Percentiles rank a stretch among this genome's conserved stretches.
Evolutionary conservation across 2,329 filamentous ascomycete species (phyloP).

Genomic region (Claviceps cyperi): DNA sequence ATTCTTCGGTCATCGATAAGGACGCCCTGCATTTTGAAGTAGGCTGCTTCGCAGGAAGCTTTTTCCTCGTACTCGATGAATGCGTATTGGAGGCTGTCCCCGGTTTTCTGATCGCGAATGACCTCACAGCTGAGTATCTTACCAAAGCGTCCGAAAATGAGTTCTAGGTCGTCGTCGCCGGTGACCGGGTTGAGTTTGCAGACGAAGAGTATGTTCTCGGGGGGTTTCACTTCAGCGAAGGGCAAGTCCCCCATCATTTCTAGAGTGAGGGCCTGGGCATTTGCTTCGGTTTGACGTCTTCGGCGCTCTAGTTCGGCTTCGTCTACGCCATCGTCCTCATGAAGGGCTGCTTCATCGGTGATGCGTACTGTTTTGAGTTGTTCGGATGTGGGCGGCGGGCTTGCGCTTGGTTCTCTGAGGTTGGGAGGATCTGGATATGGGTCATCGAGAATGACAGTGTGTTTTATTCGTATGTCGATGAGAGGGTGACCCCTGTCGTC

Average conservation of each 20-base stretch:
- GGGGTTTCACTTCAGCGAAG: slow-evolving; percentile 93
- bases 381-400: slow-evolving; percentile 66
- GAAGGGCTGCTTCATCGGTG: slow-evolving; percentile 70
- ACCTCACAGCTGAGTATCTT: slow-evolving; percentile 93
- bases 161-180: slow-evolving; percentile 80
- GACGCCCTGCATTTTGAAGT: slow-evolving; percentile 97
- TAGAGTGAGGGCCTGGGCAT: slow-evolving; percentile 83
- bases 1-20: slow-evolving; percentile 95
- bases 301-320: slow-evolving; percentile 68
- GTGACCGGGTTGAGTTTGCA: slow-evolving; percentile 98
- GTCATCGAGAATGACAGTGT: slow-evolving; percentile 84
- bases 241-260: slow-evolving; percentile 97
- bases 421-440: slow-evolving; percentile 73
- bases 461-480: slow-evolving; percentile 87
- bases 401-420: slow-evolving; percentile 61
- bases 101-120: slow-evolving; percentile 83
- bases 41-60: slow-evolving; percentile 82
- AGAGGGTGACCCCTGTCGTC: slow-evolving; percentile 77
- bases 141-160: slow-evolving; percentile 95
- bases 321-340: slow-evolving; percentile 55
- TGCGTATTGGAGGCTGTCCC: slow-evolving; percentile 90
- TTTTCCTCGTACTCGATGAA: slow-evolving; percentile 96
- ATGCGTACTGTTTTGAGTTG: slow-evolving; percentile 88
- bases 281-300: slow-evolving; percentile 76
- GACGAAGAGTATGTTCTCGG: slow-evolving; percentile 93